phyloP scores from a whole-genome alignment of 179 eudicot species.

The Spergularia azorica region DNA sequence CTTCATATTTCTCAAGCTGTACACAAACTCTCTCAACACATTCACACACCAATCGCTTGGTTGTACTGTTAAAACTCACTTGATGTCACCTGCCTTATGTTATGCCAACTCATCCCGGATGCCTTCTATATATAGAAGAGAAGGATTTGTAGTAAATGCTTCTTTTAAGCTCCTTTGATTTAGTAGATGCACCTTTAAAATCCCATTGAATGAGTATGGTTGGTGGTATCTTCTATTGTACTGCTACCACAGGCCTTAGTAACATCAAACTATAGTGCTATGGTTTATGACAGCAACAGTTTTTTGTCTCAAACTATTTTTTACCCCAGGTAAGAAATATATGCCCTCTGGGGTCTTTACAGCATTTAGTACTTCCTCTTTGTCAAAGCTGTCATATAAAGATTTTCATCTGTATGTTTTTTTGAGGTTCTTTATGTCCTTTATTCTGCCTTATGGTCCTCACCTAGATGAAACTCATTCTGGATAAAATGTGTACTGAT shows the following conservation, averaged over 20 bases:
- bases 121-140: not conserved
- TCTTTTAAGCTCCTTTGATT: not conserved
- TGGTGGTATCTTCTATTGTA: not conserved
- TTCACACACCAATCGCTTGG: not conserved
- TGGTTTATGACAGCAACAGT: not conserved
- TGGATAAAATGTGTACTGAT: not conserved
- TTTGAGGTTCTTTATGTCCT: not conserved
- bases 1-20: not conserved
- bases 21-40: not conserved
- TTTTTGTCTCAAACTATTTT: not conserved
- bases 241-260: not conserved
- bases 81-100: not conserved
- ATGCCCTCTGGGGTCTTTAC: not conserved
- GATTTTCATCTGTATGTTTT: not conserved
- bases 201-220: slow-evolving; percentile 19
- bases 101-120: not conserved
- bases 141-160: slow-evolving; percentile 1
- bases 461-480: not conserved
- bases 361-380: not conserved
- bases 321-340: no score
- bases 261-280: not conserved
- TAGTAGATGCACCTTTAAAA: not conserved
- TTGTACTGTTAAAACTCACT: not conserved
- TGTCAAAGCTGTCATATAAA: not conserved
- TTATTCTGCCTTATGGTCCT: slow-evolving; percentile 5